These are phyloP conservation scores for Oryza glumipatula DNA, from an alignment of 176 grass and related monocot species.

Conservation along the genomic window DNA sequence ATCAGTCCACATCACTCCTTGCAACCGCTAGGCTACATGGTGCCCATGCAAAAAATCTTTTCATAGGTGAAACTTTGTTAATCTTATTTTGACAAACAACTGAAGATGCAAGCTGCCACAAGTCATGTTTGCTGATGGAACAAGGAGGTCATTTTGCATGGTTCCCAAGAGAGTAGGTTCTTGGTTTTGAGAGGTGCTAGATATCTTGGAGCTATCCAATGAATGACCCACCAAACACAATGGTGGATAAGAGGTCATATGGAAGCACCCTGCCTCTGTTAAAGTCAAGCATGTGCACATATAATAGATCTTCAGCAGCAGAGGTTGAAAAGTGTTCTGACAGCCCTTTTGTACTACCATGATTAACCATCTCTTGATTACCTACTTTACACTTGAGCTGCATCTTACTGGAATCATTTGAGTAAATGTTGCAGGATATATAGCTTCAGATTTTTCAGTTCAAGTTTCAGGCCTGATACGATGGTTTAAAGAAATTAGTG, in stretches of 20 bases:
- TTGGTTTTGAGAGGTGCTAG: background rate
- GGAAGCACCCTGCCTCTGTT: constrained; percentile 3
- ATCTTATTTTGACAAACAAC: background rate
- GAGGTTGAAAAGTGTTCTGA: background rate
- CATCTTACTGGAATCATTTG: constrained; percentile 3
- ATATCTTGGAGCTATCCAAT: constrained; percentile 1
- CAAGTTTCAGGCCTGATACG: background rate
- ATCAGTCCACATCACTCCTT: no score
- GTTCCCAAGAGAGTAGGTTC: constrained; percentile 14
- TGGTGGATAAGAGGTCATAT: constrained; percentile 28
- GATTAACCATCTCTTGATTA: constrained; percentile 16
- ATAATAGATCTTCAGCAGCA: constrained; percentile 29
- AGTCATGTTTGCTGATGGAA: constrained; percentile 19
- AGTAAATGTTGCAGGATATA: background rate
- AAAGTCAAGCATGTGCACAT: constrained; percentile 8
- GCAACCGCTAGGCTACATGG: background rate
- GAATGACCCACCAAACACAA: constrained; percentile 20
- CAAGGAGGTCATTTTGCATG: constrained; percentile 21
- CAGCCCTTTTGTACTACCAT: background rate
- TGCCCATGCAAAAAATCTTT: background rate
- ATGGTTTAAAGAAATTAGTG: background rate
- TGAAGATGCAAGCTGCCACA: background rate
- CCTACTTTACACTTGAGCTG: background rate
- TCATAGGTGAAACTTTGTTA: background rate
- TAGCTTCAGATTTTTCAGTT: constrained; percentile 24